Evolutionary conservation across 2,329 filamentous ascomycete species (phyloP).

Genomic region (Fusarium gaditjirri): DNA sequence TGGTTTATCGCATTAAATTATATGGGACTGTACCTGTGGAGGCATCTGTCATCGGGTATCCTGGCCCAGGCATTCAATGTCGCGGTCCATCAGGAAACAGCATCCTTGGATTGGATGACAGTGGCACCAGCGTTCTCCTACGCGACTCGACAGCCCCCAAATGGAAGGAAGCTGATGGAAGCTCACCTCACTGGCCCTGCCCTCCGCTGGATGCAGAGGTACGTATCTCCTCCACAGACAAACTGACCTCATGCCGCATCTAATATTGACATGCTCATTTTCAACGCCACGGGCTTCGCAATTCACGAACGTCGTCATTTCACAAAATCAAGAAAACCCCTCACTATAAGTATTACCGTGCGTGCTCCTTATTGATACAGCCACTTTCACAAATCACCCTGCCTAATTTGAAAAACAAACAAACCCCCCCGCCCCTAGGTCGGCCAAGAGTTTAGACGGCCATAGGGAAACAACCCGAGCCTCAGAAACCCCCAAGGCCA

Average conservation of each 20-base stretch:
- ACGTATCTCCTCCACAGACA: slow-evolving; percentile 7
- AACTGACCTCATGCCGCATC: slow-evolving; percentile 29
- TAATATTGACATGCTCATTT: slow-evolving; percentile 29
- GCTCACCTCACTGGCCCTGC: neutral
- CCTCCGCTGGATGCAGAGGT: neutral
- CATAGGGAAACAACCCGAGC: slow-evolving; percentile 36
- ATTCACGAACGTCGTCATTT: neutral
- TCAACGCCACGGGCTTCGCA: neutral
- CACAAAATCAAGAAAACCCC: slow-evolving; percentile 3
- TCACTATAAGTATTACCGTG: neutral
- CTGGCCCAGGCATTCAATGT: slow-evolving; percentile 14
- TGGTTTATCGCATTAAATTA: neutral
- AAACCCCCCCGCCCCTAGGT: slow-evolving; percentile 27
- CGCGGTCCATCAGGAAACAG: slow-evolving; percentile 9
- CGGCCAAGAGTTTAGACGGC: slow-evolving; percentile 34
- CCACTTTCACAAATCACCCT: slow-evolving; percentile 12
- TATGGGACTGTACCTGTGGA: slow-evolving; percentile 8
- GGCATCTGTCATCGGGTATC: slow-evolving; percentile 8
- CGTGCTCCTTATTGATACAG: neutral
- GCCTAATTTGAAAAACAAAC: slow-evolving; percentile 33
- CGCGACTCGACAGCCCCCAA: slow-evolving; percentile 32
- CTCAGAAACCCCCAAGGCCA: slow-evolving; percentile 26
- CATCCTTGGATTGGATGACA: slow-evolving; percentile 20
- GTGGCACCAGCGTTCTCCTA: slow-evolving; percentile 26
- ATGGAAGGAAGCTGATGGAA: slow-evolving; percentile 17